A percentile compares a stretch with the other conserved stretches of the same genome.
Conservation (phyloP, 2,329 filamentous ascomycete genomes). For the Trichophyton equinum region DNA sequence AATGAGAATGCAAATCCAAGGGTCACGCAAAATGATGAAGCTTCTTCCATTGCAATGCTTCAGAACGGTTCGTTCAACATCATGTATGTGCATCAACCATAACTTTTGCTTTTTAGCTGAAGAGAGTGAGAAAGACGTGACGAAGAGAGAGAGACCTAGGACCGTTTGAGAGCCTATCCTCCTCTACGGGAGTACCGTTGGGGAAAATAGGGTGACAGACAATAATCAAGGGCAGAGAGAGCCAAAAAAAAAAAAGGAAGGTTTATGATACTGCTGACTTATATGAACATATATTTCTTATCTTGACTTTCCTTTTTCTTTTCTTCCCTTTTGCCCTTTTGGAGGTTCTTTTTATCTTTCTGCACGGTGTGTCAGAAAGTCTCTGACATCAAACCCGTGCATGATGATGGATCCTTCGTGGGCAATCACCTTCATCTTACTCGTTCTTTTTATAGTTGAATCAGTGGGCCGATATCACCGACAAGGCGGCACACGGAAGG, state of each 20-base stretch:
- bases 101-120: background rate
- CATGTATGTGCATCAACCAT: background rate
- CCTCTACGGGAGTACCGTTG: background rate
- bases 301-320: background rate
- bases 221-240: background rate
- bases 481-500: conserved; percentile 2
- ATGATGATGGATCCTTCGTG: conserved; percentile 1
- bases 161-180: background rate
- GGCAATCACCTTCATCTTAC: background rate
- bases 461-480: conserved; percentile 1
- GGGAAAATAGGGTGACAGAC: background rate
- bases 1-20: background rate
- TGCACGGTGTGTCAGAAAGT: conserved; percentile 3
- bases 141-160: background rate
- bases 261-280: background rate
- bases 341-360: background rate
- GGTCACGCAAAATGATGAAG: background rate
- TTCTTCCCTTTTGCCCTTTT: background rate
- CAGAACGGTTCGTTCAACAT: background rate
- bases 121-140: no score
- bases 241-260: background rate
- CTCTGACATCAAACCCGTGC: background rate
- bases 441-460: background rate
- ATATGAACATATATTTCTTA: background rate
- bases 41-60: background rate